Evolutionary conservation across 495 filamentous ascomycete species (phyloP).

Genomic region (Xylaria palmicola): DNA sequence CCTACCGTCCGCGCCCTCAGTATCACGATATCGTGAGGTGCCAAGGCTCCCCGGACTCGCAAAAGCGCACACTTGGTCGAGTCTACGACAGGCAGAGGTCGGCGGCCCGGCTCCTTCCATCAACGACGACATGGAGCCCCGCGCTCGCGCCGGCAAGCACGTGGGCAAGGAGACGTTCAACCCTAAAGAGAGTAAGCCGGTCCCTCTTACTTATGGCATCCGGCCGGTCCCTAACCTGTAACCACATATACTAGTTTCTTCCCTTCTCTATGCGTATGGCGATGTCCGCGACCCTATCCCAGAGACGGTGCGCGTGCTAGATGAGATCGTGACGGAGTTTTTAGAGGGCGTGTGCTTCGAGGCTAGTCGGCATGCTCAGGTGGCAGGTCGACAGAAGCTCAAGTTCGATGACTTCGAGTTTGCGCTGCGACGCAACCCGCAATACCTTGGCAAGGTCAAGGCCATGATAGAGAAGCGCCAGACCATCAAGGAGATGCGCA

Average conservation of each 20-base stretch:
- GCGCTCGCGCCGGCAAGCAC: conserved; percentile 75
- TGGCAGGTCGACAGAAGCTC: conserved; percentile 86
- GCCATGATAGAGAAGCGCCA: conserved; percentile 81
- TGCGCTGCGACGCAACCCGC: conserved; percentile 77
- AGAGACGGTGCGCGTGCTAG: conserved; percentile 80
- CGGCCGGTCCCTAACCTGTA: neutral
- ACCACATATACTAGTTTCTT: conserved; percentile 57
- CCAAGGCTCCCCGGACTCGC: neutral
- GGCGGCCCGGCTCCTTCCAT: neutral
- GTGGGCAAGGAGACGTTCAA: conserved; percentile 87
- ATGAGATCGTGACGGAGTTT: conserved; percentile 93
- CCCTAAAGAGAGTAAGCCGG: conserved; percentile 66
- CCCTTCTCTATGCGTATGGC: conserved; percentile 84
- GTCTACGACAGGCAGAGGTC: neutral
- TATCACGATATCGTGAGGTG: neutral
- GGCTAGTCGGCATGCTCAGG: conserved; percentile 75
- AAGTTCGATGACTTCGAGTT: conserved; percentile 98
- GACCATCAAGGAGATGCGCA: conserved; percentile 72
- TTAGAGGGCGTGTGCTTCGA: conserved; percentile 86
- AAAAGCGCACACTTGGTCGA: neutral
- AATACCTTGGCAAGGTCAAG: conserved; percentile 85
- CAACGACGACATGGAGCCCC: conserved; percentile 59
- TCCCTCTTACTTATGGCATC: neutral
- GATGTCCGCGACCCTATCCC: conserved; percentile 70
- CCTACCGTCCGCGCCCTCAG: neutral